Conservation (phyloP, 2,329 filamentous ascomycete genomes). For the Hypocreales sp. region DNA sequence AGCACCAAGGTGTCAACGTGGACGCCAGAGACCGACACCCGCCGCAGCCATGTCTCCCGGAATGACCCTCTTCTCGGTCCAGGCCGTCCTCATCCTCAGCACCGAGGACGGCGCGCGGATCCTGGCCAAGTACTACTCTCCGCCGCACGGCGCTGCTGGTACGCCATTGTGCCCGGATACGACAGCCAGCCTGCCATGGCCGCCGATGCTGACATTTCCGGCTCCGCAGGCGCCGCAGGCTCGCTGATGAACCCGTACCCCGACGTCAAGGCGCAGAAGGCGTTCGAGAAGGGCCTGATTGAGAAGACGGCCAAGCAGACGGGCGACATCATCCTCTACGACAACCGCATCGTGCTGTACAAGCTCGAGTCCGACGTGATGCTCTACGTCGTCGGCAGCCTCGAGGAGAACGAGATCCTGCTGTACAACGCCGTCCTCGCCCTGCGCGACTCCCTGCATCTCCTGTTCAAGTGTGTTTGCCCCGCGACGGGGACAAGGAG, state of each 20-base stretch:
- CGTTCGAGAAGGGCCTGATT: constrained; percentile 89
- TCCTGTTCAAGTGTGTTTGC: constrained; percentile 64
- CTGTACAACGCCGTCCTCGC: constrained; percentile 89
- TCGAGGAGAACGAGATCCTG: constrained; percentile 93
- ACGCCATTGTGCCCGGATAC: too few relatives aligned
- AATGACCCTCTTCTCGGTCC: constrained; percentile 62
- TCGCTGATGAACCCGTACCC: constrained; percentile 62
- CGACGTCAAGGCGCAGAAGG: constrained; percentile 83
- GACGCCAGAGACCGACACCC: too few relatives aligned
- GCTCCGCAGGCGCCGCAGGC: constrained; percentile 19
- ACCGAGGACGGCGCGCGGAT: constrained; percentile 82
- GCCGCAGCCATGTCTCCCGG: constrained; percentile 47
- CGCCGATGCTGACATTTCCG: too few relatives aligned
- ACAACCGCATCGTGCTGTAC: constrained; percentile 91
- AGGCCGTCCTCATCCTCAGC: constrained; percentile 64
- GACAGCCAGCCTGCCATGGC: too few relatives aligned
- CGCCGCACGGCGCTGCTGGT: constrained; percentile 35
- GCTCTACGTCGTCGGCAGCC: constrained; percentile 79
- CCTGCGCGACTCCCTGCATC: constrained; percentile 77
- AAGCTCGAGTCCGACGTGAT: constrained; percentile 97
- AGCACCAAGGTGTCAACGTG: too few relatives aligned
- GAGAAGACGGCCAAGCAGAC: constrained; percentile 95
- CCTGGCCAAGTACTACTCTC: constrained; percentile 82
- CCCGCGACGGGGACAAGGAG: too few relatives aligned
- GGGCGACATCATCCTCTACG: constrained; percentile 92